Evolutionary conservation across 139 green algal genomes (phyloP).

Genomic region (Pseudopediastrum boryanum): DNA sequence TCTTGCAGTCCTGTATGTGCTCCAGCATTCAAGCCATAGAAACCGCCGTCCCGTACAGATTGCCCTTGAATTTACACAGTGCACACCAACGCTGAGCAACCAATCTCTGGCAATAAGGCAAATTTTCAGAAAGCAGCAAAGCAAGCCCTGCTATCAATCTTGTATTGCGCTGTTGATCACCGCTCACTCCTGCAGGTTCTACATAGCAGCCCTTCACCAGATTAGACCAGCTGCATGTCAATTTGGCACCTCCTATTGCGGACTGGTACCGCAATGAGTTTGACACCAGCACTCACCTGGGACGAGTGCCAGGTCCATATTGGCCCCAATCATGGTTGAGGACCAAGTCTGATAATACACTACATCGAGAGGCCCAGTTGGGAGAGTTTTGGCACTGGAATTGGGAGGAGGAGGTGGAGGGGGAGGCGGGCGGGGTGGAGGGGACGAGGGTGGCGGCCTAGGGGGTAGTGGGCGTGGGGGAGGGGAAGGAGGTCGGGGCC

Average conservation of each 20-base stretch:
- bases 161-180: not conserved
- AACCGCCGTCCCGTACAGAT: no score
- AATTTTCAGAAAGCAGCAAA: no score
- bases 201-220: no score
- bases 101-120: not conserved
- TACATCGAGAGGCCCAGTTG: not conserved
- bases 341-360: constrained; percentile 51
- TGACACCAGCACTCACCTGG: constrained; percentile 16
- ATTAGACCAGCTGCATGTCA: no score
- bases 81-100: not conserved
- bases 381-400: not conserved
- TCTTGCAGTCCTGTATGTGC: no score
- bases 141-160: not conserved
- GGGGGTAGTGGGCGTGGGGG: no score
- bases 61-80: not conserved
- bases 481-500: no score
- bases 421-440: not conserved
- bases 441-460: no score
- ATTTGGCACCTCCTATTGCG: no score
- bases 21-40: no score
- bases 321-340: not conserved
- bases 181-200: no score
- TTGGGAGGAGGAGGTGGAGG: not conserved
- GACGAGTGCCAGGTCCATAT: constrained; percentile 38
- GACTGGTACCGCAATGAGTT: no score